These are phyloP conservation scores for Solanum sparsipilum DNA, from an alignment of 257 asterid genomes.

Conservation along the genomic window DNA sequence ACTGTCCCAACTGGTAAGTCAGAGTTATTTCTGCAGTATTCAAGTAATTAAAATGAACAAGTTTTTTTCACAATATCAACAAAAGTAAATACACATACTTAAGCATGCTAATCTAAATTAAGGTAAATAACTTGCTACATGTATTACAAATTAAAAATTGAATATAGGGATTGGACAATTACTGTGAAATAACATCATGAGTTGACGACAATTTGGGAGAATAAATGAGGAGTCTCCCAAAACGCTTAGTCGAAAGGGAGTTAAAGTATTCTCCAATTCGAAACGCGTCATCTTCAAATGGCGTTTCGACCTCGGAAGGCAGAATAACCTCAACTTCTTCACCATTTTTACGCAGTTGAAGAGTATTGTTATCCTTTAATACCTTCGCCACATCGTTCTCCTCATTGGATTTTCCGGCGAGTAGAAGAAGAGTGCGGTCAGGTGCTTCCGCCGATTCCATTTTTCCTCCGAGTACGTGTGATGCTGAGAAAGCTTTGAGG, in stretches of 20 bases:
- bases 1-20: constrained; percentile 80
- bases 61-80: not conserved
- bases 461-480: not conserved
- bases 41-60: not conserved
- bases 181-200: constrained; percentile 71
- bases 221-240: constrained; percentile 65
- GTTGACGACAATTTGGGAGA: constrained; percentile 73
- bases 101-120: not conserved
- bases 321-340: constrained; percentile 22
- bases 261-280: constrained; percentile 35
- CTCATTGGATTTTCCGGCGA: constrained; percentile 54
- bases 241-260: constrained; percentile 35
- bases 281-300: constrained; percentile 20
- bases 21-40: constrained; percentile 50
- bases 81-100: not conserved
- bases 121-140: not conserved
- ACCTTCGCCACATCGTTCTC: constrained; percentile 49
- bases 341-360: constrained; percentile 45
- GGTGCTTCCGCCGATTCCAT: constrained; percentile 48
- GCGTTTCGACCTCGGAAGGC: constrained; percentile 35
- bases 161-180: not conserved
- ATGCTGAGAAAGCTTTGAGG: not conserved
- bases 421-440: constrained; percentile 23
- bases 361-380: constrained; percentile 28
- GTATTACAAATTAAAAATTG: not conserved